Evolutionary conservation across 2,329 filamentous ascomycete species (phyloP).

Genomic region (Alternaria novae-zelandiae): DNA sequence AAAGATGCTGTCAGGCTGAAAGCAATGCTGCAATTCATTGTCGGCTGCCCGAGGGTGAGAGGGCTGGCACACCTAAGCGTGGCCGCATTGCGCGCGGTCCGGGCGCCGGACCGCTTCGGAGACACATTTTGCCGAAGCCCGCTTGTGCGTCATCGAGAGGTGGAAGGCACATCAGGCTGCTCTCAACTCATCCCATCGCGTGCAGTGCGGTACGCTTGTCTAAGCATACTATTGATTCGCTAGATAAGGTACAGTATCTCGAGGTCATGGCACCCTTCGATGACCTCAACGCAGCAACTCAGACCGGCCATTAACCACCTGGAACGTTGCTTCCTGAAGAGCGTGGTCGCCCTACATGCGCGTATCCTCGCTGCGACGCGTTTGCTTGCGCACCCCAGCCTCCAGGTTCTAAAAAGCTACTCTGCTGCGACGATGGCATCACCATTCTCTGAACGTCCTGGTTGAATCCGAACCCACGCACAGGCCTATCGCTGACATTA

Average conservation of each 20-base stretch:
- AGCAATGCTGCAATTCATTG: background rate
- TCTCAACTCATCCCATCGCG: background rate
- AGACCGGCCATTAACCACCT: background rate
- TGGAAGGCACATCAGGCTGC: background rate
- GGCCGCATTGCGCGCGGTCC: background rate
- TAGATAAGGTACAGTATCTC: background rate
- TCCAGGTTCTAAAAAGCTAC: background rate
- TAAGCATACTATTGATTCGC: accelerated
- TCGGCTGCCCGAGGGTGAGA: background rate
- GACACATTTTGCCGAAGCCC: background rate
- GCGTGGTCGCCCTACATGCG: background rate
- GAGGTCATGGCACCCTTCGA: background rate
- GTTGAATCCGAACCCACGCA: background rate
- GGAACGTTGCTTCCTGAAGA: background rate
- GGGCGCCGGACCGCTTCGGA: background rate
- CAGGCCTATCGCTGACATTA: background rate
- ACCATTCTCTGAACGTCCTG: background rate
- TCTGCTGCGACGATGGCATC: background rate
- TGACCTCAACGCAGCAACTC: accelerated
- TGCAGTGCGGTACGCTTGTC: background rate
- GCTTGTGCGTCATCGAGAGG: background rate
- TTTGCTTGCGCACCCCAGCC: background rate
- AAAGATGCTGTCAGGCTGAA: background rate
- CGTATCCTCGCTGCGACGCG: background rate
- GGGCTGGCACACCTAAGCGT: background rate